phyloP scores from a whole-genome alignment of 805 yeast species.

The Lipomyces kockii region DNA sequence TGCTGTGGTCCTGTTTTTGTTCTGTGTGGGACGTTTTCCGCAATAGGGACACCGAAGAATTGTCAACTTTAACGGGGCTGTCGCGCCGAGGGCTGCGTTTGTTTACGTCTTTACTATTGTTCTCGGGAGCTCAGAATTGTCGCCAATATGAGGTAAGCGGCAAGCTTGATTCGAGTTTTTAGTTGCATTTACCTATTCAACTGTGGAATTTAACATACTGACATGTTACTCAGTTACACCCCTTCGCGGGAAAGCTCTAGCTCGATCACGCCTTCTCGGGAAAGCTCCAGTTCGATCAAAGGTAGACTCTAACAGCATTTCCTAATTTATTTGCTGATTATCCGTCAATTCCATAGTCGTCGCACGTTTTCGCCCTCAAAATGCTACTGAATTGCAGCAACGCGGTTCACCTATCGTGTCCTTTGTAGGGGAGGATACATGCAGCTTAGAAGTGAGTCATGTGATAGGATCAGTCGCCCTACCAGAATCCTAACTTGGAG shows the following conservation, averaged over 20 bases:
- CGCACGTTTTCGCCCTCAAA: conserved; percentile 71
- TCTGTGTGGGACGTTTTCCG: not conserved
- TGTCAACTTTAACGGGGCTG: not conserved
- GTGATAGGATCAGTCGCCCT: too few relatives aligned
- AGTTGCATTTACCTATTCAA: not conserved
- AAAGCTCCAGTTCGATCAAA: conserved; percentile 28
- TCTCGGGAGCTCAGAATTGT: not conserved
- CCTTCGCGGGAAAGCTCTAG: not conserved
- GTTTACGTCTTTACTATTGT: not conserved
- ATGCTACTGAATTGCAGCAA: conserved; percentile 44
- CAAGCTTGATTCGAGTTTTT: not conserved
- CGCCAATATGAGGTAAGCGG: conserved; percentile 1
- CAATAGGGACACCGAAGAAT: not conserved
- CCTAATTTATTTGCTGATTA: not conserved
- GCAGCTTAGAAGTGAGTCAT: conserved; percentile 35
- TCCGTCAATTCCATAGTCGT: conserved; percentile 55
- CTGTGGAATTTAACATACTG: not conserved
- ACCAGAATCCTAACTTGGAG: not conserved
- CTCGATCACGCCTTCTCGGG: conserved; percentile 20
- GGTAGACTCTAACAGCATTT: conserved; percentile 15
- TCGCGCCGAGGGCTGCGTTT: not conserved
- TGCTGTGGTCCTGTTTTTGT: not conserved
- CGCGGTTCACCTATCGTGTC: conserved; percentile 37
- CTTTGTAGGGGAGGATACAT: conserved; percentile 40
- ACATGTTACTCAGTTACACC: not conserved